phyloP scores from a whole-genome alignment of 2,329 filamentous ascomycete species.

The Trichophaea hybrida region DNA sequence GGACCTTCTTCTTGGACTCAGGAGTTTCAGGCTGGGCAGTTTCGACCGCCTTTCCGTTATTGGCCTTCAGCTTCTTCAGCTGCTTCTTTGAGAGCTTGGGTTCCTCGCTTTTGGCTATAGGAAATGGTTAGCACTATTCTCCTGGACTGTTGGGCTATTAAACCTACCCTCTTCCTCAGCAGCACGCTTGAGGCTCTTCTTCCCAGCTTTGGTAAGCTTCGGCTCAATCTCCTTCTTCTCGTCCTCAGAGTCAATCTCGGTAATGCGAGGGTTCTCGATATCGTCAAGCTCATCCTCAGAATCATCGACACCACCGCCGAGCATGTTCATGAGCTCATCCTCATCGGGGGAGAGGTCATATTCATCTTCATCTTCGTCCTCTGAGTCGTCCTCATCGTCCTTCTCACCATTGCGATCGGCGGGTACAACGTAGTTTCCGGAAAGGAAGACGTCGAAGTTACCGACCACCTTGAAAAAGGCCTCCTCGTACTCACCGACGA shows the following conservation, averaged over 20 bases:
- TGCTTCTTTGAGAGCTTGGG: constrained; percentile 87
- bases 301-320: constrained; percentile 30
- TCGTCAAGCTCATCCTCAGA: constrained; percentile 63
- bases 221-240: constrained; percentile 39
- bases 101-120: constrained; percentile 43
- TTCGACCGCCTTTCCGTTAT: constrained; percentile 73
- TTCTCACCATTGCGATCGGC: constrained; percentile 65
- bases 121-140: constrained; percentile 39
- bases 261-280: constrained; percentile 64
- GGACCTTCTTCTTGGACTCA: constrained; percentile 71
- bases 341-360: constrained; percentile 71
- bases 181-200: constrained; percentile 53
- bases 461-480: constrained; percentile 87
- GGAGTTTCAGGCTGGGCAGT: constrained; percentile 46
- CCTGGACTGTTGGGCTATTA: constrained; percentile 70
- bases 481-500: constrained; percentile 71
- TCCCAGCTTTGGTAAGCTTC: constrained; percentile 1
- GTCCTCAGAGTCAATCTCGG: constrained; percentile 67
- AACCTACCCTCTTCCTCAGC: constrained; percentile 52
- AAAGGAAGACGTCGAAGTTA: constrained; percentile 80
- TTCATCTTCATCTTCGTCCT: constrained; percentile 51
- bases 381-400: constrained; percentile 50
- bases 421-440: constrained; percentile 81
- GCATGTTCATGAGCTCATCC: constrained; percentile 50
- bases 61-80: constrained; percentile 96